A percentile compares a stretch with the other conserved stretches of the same genome.
phyloP scores from a whole-genome alignment of 2,329 filamentous ascomycete genomes.

The Lecanicillium sp. region DNA sequence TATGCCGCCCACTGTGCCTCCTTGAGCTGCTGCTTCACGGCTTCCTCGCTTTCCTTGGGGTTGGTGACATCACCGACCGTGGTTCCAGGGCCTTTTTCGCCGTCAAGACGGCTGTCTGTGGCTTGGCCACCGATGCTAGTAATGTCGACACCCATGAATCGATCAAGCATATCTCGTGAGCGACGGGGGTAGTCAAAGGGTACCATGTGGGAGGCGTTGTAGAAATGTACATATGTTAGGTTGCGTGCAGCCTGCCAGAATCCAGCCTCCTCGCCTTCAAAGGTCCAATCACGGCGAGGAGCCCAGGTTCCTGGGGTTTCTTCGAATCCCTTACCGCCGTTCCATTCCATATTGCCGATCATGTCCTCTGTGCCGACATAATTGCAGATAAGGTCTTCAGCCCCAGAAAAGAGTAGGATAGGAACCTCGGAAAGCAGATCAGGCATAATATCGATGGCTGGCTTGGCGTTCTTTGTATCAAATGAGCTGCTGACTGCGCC shows the following conservation, averaged over 20 bases:
- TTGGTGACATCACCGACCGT: slow-evolving; percentile 64
- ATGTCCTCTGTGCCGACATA: slow-evolving; percentile 87
- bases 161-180: slow-evolving; percentile 91
- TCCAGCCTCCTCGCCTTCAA: slow-evolving; percentile 79
- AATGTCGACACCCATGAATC: slow-evolving; percentile 91
- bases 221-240: slow-evolving; percentile 89
- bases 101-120: slow-evolving; percentile 72
- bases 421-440: slow-evolving; percentile 69
- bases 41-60: slow-evolving; percentile 46
- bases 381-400: slow-evolving; percentile 94
- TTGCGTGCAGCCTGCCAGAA: slow-evolving; percentile 95
- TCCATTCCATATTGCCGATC: slow-evolving; percentile 87
- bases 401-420: slow-evolving; percentile 83
- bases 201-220: slow-evolving; percentile 97
- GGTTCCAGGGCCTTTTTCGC: slow-evolving; percentile 71
- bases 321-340: slow-evolving; percentile 86
- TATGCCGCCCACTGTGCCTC: slow-evolving; percentile 86
- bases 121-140: slow-evolving; percentile 75
- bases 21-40: slow-evolving; percentile 64
- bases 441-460: slow-evolving; percentile 68
- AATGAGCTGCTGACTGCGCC: slow-evolving; percentile 70
- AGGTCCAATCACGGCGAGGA: slow-evolving; percentile 87
- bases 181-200: slow-evolving; percentile 86
- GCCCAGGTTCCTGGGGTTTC: slow-evolving; percentile 79
- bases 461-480: slow-evolving; percentile 58